Conservation (phyloP, 306 rosid species). For the Bauhinia variegata region DNA sequence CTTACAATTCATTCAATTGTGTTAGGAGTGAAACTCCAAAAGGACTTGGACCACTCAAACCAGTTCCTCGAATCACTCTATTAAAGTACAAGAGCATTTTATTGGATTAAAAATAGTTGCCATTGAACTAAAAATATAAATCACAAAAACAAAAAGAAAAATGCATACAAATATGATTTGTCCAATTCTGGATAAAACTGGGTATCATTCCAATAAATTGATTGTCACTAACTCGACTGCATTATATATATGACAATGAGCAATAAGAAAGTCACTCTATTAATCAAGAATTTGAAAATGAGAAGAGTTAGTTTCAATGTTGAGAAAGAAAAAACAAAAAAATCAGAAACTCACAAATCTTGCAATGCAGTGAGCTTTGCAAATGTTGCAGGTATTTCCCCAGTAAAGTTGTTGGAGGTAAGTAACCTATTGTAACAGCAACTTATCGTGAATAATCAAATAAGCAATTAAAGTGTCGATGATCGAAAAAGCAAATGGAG, state of each 20-base stretch:
- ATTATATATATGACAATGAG: not conserved
- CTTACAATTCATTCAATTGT: conserved; percentile 60
- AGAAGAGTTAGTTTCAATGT: not conserved
- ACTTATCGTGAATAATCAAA: not conserved
- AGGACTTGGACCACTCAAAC: conserved; percentile 83
- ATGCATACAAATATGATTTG: conserved; percentile 55
- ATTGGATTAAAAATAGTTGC: too few species aligned
- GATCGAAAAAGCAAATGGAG: not conserved
- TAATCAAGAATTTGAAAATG: not conserved
- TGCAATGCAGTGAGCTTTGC: conserved; percentile 38
- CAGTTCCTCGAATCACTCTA: conserved; percentile 64
- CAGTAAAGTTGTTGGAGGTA: conserved; percentile 48
- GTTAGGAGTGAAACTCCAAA: conserved; percentile 48
- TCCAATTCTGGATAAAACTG: conserved; percentile 59
- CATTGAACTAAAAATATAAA: too few species aligned
- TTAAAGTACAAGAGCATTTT: too few species aligned
- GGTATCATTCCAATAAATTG: conserved; percentile 68
- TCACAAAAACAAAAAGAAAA: not conserved
- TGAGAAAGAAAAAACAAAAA: not conserved
- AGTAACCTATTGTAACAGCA: conserved; percentile 40
- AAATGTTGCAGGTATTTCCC: conserved; percentile 40
- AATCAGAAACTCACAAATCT: conserved; percentile 50
- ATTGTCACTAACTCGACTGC: conserved; percentile 64
- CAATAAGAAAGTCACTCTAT: conserved; percentile 5
- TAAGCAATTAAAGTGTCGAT: not conserved